These are phyloP conservation scores for Wickerhamiella azymoides DNA, from an alignment of 805 yeast genomes.

Conservation along the genomic window DNA sequence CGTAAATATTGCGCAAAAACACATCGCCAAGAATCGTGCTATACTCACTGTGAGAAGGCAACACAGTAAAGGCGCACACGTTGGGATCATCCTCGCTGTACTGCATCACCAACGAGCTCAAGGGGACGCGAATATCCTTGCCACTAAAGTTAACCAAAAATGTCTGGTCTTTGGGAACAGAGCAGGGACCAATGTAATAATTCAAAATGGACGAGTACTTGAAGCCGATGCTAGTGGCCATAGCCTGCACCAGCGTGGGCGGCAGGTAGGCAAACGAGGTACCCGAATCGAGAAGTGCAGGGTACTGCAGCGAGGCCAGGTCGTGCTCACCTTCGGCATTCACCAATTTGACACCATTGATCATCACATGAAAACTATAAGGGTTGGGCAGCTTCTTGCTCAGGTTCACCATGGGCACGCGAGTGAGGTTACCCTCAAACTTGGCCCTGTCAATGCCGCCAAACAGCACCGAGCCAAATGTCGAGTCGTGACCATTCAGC, in stretches of 20 bases:
- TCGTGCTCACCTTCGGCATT: neutral
- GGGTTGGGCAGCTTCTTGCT: constrained; percentile 2
- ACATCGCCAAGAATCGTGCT: constrained; percentile 47
- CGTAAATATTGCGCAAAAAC: constrained; percentile 51
- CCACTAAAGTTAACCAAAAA: constrained; percentile 23
- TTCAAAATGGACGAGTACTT: constrained; percentile 29
- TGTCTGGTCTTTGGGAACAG: constrained; percentile 23
- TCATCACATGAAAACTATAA: constrained; percentile 11
- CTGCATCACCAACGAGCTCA: constrained; percentile 16
- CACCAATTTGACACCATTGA: constrained; percentile 9
- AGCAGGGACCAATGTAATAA: constrained; percentile 21
- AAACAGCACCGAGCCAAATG: constrained; percentile 26
- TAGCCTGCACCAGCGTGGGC: constrained; percentile 17
- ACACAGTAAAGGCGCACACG: constrained; percentile 16
- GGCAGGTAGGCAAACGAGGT: constrained; percentile 42
- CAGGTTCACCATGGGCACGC: constrained; percentile 17
- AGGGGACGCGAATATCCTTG: constrained; percentile 17
- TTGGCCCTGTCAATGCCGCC: constrained; percentile 30
- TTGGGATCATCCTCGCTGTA: constrained; percentile 26
- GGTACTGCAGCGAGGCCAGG: constrained; percentile 5
- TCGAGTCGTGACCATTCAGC: constrained; percentile 24
- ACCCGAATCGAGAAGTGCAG: constrained; percentile 45
- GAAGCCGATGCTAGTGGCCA: constrained; percentile 28
- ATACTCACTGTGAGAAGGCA: constrained; percentile 21
- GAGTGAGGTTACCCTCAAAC: constrained; percentile 24